Percentiles rank a stretch among this genome's conserved stretches.
phyloP scores from a whole-genome alignment of 192 early-diverging fungal species.

The Phlyctochytrium arcticum region DNA sequence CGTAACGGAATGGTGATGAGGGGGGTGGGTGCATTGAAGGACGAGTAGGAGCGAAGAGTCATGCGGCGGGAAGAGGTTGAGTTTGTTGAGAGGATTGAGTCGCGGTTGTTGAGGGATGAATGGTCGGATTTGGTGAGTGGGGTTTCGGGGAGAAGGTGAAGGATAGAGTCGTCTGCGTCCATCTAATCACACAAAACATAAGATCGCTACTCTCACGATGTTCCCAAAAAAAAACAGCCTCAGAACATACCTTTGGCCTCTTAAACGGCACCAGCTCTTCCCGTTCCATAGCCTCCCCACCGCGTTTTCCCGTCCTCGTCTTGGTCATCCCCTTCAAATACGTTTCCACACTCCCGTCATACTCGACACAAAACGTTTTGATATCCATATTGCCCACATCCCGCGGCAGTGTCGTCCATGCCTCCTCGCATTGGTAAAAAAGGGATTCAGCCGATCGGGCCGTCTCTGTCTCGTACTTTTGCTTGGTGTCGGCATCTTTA shows the following conservation, averaged over 20 bases:
- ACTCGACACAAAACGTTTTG: background rate
- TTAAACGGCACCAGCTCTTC: no score
- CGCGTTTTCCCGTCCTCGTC: no score
- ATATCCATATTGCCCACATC: background rate
- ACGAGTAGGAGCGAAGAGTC: conserved; percentile 3
- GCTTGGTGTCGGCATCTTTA: background rate
- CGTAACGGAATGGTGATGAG: background rate
- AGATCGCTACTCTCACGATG: no score
- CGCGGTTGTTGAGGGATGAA: no score
- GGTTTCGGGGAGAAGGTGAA: no score
- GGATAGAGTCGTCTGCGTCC: no score
- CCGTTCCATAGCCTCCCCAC: no score
- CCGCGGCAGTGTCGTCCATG: background rate
- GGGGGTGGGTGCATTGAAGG: background rate
- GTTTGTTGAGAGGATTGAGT: no score
- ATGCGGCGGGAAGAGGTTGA: background rate
- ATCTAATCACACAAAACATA: no score
- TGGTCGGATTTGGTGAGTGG: no score
- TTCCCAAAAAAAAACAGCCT: no score
- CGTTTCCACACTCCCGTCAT: background rate
- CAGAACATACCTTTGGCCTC: no score
- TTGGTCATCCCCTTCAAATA: background rate
- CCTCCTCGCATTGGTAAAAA: background rate
- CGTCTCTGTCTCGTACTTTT: conserved; percentile 5
- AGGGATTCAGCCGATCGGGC: background rate